phyloP scores from a whole-genome alignment of 2,329 filamentous ascomycete genomes.

The Colletotrichum chrysophilum region DNA sequence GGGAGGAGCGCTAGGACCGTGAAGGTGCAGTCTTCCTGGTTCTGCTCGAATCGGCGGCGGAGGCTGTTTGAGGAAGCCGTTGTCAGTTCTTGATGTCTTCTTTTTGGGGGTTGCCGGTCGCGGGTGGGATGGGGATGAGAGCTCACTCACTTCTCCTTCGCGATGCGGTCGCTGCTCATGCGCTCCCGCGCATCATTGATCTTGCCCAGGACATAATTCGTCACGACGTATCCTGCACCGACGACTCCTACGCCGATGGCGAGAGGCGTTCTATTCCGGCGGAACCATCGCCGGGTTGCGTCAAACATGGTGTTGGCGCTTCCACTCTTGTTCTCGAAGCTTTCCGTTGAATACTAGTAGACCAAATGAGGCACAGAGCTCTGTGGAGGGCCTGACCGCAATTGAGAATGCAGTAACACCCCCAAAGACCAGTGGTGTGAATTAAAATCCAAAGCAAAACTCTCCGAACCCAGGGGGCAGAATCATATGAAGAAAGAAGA shows the following conservation, averaged over 20 bases:
- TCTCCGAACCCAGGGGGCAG: neutral
- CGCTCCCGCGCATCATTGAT: constrained; percentile 92
- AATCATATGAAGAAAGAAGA: neutral
- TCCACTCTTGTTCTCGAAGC: neutral
- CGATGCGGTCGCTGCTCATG: constrained; percentile 94
- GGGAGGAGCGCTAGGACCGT: constrained; percentile 96
- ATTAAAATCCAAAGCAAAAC: neutral
- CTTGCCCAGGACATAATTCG: constrained; percentile 91
- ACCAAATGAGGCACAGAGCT: neutral
- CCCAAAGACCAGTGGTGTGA: neutral
- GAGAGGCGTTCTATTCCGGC: constrained; percentile 88
- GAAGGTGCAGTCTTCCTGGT: constrained; percentile 98
- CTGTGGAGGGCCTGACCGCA: neutral
- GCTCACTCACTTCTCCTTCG: constrained; percentile 91
- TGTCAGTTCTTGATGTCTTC: neutral
- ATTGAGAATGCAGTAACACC: neutral
- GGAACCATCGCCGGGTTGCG: constrained; percentile 87
- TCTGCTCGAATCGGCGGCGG: constrained; percentile 95
- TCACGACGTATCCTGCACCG: constrained; percentile 88
- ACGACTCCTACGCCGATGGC: constrained; percentile 87
- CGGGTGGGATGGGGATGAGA: neutral
- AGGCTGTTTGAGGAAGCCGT: constrained; percentile 61
- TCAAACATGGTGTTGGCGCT: constrained; percentile 56
- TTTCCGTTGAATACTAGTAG: neutral
- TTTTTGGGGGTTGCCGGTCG: neutral